Evolutionary conservation across 495 filamentous ascomycete species (phyloP), one percentile per base, ranked within the genome.

Genomic region (Parathielavia appendiculata): DNA sequence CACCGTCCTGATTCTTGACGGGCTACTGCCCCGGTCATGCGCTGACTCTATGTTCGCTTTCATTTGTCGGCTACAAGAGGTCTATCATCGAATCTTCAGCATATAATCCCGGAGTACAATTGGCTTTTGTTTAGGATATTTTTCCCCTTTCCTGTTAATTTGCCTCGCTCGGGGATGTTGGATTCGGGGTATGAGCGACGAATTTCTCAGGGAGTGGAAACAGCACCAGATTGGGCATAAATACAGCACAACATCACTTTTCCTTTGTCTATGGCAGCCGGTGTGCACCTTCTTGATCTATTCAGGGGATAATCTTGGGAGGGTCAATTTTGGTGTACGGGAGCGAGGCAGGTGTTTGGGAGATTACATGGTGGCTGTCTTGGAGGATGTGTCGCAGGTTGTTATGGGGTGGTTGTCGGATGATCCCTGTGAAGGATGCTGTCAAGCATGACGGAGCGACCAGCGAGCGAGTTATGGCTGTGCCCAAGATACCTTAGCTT

Each of bases 81-180:
- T 17, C 43, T 50, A 41, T 47, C 49, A 48, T 23, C 34, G 51
- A 57, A 32, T 52, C 52, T 56, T 19, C 23, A 41, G 62, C 62
- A 61, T 64, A 39, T 51, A 17, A 56, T 48, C 54, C n/a, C 14
- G 62, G 57, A 60, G 62, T 59, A 47, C 51, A 20, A 17, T 54
- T 41, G 30, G 44, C 14, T 55, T 40, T 43, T 51, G 14, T 55
- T 40, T 63, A 43, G 36, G 39, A 40, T 56, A 26, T 39, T 7
- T 43, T 51, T 44, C 13, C n/a, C 43, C n/a, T 19, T 34, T 16
- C 22, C 13, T 36, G 8, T 23, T 36, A 35, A 4, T 32, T 44
- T 13, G 19, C 35, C 49, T 43, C 2, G 26, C 26, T 6, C 26
- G 26, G 6, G 26, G 41, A 43, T 56, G 34, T 34, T 43, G 49